phyloP scores from a whole-genome alignment of 768 basidiomycete species.

The Auriscalpium vulgare region DNA sequence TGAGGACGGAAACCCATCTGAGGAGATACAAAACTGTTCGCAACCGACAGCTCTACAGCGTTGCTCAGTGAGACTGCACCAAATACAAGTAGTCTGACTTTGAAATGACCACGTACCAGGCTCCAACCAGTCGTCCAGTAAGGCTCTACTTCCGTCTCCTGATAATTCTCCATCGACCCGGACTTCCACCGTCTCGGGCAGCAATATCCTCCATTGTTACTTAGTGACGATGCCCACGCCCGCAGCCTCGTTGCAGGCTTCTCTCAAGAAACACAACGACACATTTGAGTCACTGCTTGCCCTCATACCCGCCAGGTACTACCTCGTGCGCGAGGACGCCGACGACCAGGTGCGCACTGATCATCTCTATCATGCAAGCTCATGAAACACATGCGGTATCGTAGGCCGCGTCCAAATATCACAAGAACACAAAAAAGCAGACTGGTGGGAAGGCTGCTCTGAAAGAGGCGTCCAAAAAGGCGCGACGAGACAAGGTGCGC shows the following conservation, averaged over 20 bases:
- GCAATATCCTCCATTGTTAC: too few species aligned
- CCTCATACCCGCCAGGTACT: conserved; percentile 87
- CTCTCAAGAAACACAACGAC: conserved; percentile 78
- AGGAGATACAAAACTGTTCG: too few species aligned
- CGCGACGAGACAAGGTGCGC: conserved; percentile 75
- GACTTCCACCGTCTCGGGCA: too few species aligned
- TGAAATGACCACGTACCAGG: too few species aligned
- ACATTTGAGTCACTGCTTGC: conserved; percentile 77
- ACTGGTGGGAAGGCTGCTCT: conserved; percentile 75
- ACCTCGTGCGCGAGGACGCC: conserved; percentile 59
- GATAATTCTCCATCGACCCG: too few species aligned
- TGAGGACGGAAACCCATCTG: too few species aligned
- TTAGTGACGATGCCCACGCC: conserved; percentile 39
- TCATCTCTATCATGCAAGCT: neutral
- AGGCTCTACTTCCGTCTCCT: too few species aligned
- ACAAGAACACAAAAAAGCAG: conserved; percentile 79
- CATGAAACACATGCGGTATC: neutral
- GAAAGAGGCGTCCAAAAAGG: conserved; percentile 85
- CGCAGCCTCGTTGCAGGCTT: conserved; percentile 39
- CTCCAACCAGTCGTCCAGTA: too few species aligned
- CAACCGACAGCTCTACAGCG: too few species aligned
- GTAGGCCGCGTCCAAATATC: conserved; percentile 59
- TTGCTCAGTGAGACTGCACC: too few species aligned
- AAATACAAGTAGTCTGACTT: too few species aligned
- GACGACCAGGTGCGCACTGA: conserved; percentile 51